Percentiles rank a stretch among this genome's conserved stretches.
Evolutionary conservation across 169 alveolate genomes (phyloP).

Genomic region (Besnoitia besnoiti): DNA sequence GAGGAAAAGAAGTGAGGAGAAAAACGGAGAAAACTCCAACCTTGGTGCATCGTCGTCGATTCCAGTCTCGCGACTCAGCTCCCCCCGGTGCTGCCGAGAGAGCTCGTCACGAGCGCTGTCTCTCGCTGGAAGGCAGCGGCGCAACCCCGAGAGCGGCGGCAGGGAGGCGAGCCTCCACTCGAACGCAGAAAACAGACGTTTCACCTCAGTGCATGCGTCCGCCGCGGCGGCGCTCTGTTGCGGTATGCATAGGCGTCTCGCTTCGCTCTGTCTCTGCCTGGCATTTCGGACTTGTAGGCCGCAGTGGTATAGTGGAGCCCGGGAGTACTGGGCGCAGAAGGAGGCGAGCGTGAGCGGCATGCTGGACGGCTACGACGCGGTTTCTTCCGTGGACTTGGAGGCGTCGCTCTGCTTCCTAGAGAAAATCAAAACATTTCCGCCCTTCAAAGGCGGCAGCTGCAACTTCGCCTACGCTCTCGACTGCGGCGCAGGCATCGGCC

Average conservation of each 20-base stretch:
- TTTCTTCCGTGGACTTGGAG: background rate
- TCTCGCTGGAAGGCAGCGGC: no score
- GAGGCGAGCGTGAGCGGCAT: background rate
- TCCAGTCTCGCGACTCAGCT: background rate
- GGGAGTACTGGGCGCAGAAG: background rate
- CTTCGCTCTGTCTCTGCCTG: background rate
- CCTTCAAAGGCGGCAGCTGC: constrained; percentile 6
- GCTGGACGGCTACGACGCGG: constrained; percentile 40
- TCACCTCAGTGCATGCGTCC: no score
- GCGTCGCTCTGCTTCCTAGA: constrained; percentile 23
- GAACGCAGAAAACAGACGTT: no score
- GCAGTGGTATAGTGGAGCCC: background rate
- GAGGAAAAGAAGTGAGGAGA: background rate
- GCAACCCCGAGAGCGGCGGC: no score
- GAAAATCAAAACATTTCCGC: constrained; percentile 4
- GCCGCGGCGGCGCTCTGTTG: no score
- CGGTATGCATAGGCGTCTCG: no score
- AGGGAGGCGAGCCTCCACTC: no score
- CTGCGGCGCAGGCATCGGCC: constrained; percentile 86
- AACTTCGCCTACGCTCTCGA: constrained; percentile 72
- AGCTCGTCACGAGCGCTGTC: no score
- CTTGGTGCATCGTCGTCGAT: background rate
- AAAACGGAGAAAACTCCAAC: no score
- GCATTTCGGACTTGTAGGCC: background rate
- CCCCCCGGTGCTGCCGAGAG: no score